These are phyloP conservation scores for Penicillium griseofulvum DNA, from an alignment of 2,329 filamentous ascomycete species.

Conservation along the genomic window DNA sequence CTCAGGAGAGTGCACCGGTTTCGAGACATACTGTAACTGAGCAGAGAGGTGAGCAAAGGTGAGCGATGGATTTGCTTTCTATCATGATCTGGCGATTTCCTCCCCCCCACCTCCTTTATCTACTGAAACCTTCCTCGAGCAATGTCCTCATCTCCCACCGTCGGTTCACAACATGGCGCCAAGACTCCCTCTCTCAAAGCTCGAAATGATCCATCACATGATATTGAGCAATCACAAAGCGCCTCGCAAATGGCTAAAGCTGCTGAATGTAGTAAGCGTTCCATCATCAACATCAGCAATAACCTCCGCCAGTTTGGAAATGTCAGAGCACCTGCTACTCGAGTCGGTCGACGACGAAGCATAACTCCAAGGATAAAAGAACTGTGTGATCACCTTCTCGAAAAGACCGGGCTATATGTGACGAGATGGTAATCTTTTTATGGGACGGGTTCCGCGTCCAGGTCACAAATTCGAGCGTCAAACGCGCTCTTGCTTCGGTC, in stretches of 20 bases:
- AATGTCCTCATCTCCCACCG: no score
- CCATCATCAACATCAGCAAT: slow-evolving; percentile 9
- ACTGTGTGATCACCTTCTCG: slow-evolving; percentile 22
- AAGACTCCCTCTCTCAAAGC: slow-evolving; percentile 8
- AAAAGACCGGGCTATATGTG: slow-evolving; percentile 25
- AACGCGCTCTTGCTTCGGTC: neutral
- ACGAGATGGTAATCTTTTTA: slow-evolving; percentile 23
- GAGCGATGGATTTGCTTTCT: no score
- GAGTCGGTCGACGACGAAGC: slow-evolving; percentile 19
- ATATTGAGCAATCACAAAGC: slow-evolving; percentile 11
- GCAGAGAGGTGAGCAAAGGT: no score
- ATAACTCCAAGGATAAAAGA: slow-evolving; percentile 25
- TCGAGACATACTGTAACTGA: no score
- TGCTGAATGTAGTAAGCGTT: slow-evolving; percentile 13
- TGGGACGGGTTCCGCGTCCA: neutral
- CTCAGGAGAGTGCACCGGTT: no score
- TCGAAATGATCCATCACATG: slow-evolving; percentile 12
- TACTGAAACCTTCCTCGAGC: no score
- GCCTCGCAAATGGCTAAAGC: slow-evolving; percentile 10
- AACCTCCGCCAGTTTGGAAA: slow-evolving; percentile 12
- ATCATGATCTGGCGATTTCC: no score
- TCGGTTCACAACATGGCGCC: slow-evolving; percentile 4
- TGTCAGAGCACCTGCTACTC: slow-evolving; percentile 16
- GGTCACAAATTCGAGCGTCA: slow-evolving; percentile 1
- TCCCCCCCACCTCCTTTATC: no score